Evolutionary conservation across 2,329 filamentous ascomycete genomes (phyloP).

Genomic region (Boeremia lycopersici): DNA sequence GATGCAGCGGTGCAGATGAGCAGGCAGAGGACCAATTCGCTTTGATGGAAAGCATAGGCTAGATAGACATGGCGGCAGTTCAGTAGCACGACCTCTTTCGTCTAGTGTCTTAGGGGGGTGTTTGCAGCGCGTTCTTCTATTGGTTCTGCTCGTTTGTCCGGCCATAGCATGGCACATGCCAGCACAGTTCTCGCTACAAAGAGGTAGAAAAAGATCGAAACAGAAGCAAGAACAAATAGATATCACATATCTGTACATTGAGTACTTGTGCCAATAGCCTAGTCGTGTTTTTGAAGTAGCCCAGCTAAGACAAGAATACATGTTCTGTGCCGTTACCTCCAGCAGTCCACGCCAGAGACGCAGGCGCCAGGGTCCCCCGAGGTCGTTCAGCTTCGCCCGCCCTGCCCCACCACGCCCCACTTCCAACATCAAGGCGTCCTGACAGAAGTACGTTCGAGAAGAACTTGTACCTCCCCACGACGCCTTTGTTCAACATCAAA

Average conservation of each 20-base stretch:
- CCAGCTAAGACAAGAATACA: too few relatives aligned
- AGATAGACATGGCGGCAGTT: slow-evolving; percentile 8
- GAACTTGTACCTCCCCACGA: slow-evolving; percentile 7
- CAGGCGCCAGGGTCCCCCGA: background rate
- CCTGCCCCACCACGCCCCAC: slow-evolving; percentile 9
- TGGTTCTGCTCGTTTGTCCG: background rate
- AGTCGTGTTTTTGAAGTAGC: too few relatives aligned
- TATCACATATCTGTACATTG: background rate
- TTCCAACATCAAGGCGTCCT: slow-evolving; percentile 5
- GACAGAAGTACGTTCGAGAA: slow-evolving; percentile 9
- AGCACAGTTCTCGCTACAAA: background rate
- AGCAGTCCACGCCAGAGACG: background rate
- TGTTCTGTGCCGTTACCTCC: too few relatives aligned
- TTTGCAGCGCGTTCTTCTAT: background rate
- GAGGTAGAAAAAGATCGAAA: background rate
- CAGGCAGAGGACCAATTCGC: slow-evolving; percentile 23
- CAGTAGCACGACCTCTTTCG: background rate
- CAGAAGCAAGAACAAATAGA: background rate
- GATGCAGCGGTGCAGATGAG: background rate
- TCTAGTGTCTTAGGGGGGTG: slow-evolving; percentile 4
- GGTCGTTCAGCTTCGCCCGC: background rate
- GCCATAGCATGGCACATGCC: slow-evolving; percentile 1
- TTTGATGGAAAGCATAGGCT: slow-evolving; percentile 20
- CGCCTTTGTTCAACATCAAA: slow-evolving; percentile 32
- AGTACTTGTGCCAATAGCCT: background rate